phyloP scores from a whole-genome alignment of 2,329 filamentous ascomycete species.

The Setomelanomma holmii region DNA sequence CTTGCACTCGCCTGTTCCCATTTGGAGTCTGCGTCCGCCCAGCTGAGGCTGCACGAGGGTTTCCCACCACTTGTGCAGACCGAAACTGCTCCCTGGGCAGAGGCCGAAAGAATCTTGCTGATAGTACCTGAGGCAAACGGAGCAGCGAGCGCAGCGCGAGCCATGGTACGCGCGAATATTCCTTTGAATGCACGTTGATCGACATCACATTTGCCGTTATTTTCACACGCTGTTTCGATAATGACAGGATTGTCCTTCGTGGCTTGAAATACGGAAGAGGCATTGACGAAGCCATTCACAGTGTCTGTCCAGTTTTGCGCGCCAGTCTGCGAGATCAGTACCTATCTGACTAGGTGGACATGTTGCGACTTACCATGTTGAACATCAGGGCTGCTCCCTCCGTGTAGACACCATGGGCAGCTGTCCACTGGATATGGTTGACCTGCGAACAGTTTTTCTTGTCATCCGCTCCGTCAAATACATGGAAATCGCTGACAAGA shows the following conservation, averaged over 20 bases:
- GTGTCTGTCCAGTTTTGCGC: conserved; percentile 29
- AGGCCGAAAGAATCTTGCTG: conserved; percentile 20
- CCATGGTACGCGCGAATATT: conserved; percentile 26
- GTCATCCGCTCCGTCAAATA: conserved; percentile 57
- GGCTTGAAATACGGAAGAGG: conserved; percentile 50
- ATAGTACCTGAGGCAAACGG: conserved; percentile 23
- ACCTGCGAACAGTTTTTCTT: conserved; percentile 56
- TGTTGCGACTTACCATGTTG: conserved; percentile 49
- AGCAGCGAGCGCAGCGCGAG: conserved; percentile 30
- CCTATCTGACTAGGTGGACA: too few species aligned
- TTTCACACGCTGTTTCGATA: conserved; percentile 72
- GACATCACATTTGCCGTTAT: conserved; percentile 61
- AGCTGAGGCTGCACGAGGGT: conserved; percentile 19
- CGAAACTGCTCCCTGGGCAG: conserved; percentile 29
- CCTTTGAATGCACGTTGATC: conserved; percentile 73
- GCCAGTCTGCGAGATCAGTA: conserved; percentile 27
- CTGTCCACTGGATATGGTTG: conserved; percentile 59
- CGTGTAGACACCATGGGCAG: conserved; percentile 57
- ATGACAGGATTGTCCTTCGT: conserved; percentile 60
- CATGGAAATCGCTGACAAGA: conserved; percentile 57
- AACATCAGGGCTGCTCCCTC: conserved; percentile 62
- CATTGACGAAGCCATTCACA: conserved; percentile 26
- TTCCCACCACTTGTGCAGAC: conserved; percentile 16
- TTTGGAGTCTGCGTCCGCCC: conserved; percentile 5
- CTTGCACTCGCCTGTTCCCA: conserved; percentile 10